These are phyloP conservation scores for Mortierella antarctica DNA, from an alignment of 192 early-diverging fungal species.

Conservation along the genomic window DNA sequence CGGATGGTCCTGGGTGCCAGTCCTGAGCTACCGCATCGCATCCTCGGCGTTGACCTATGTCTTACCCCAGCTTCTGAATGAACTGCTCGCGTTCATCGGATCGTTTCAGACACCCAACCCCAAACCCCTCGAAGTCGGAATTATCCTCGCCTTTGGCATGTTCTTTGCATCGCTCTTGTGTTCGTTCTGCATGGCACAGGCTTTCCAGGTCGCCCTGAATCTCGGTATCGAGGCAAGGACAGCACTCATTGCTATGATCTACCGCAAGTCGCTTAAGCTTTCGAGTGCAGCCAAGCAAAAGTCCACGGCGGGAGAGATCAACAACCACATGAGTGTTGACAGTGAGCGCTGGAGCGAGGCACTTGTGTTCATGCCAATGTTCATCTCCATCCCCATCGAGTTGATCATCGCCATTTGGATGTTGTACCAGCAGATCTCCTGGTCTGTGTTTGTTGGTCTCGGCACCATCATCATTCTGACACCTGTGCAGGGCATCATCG, in stretches of 20 bases:
- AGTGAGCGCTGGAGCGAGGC: slow-evolving; percentile 47
- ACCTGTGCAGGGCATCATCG: slow-evolving; percentile 36
- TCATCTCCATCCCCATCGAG: slow-evolving; percentile 35
- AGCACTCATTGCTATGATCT: slow-evolving; percentile 53
- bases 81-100: slow-evolving; percentile 38
- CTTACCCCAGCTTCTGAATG: slow-evolving; percentile 44
- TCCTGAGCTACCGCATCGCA: slow-evolving; percentile 21
- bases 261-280: slow-evolving; percentile 54
- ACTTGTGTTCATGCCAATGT: slow-evolving; percentile 35
- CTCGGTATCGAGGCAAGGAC: slow-evolving; percentile 48
- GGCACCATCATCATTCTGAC: slow-evolving; percentile 19
- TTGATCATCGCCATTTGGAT: slow-evolving; percentile 42
- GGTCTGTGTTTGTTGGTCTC: slow-evolving; percentile 42
- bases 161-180: slow-evolving; percentile 36
- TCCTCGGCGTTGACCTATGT: slow-evolving; percentile 39
- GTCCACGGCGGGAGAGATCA: slow-evolving; percentile 54
- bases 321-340: slow-evolving; percentile 58
- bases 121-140: slow-evolving; percentile 33
- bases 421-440: slow-evolving; percentile 42
- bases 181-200: slow-evolving; percentile 47
- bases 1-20: slow-evolving; percentile 22
- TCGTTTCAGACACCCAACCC: slow-evolving; percentile 21
- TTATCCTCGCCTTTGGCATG: slow-evolving; percentile 53
- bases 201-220: slow-evolving; percentile 27
- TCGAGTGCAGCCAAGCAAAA: slow-evolving; percentile 52